Conservation (phyloP, 139 green algal genomes). For the Chlamydomonas eustigma region DNA sequence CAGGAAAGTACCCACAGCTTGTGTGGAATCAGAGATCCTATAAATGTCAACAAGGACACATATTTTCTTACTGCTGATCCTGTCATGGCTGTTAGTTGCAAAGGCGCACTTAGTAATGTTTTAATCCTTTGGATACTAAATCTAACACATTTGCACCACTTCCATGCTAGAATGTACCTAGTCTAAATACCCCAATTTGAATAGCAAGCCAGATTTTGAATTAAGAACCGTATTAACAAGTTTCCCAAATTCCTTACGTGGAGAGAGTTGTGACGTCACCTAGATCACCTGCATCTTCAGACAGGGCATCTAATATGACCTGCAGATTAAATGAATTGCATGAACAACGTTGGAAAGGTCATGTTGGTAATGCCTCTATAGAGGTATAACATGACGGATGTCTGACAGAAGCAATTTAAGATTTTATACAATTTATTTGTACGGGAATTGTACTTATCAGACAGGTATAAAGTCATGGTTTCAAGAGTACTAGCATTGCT, state of each 20-base stretch:
- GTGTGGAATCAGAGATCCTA: slow-evolving; percentile 70
- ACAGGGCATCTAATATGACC: slow-evolving; percentile 35
- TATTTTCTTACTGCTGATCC: no score
- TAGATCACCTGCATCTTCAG: slow-evolving; percentile 79
- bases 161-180: neutral
- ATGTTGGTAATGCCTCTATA: neutral
- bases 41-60: no score
- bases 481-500: neutral
- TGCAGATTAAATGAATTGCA: neutral
- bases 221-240: neutral
- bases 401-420: neutral
- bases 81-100: neutral
- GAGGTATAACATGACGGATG: no score
- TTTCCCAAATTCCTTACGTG: slow-evolving; percentile 53
- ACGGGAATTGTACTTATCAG: neutral
- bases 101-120: neutral
- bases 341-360: neutral
- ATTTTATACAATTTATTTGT: neutral
- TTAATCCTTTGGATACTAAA: neutral
- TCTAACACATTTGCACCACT: neutral
- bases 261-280: slow-evolving; percentile 88
- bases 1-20: slow-evolving; percentile 79
- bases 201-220: neutral
- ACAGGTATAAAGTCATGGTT: neutral
- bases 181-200: neutral